These are phyloP conservation scores for Vanrija humicola DNA, from an alignment of 1,284 basidiomycete genomes.

Conservation along the genomic window DNA sequence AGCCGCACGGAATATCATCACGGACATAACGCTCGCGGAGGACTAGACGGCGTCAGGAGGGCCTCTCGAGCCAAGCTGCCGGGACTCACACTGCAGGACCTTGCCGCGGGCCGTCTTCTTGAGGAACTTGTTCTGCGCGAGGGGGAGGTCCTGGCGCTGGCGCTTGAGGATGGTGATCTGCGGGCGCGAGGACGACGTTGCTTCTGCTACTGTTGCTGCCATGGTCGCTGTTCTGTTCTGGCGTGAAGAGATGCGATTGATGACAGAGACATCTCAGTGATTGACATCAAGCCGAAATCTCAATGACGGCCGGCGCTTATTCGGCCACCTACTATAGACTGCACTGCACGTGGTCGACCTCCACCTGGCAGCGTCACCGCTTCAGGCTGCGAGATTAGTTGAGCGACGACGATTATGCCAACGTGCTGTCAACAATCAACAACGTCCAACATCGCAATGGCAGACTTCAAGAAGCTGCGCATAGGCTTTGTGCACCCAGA, in stretches of 20 bases:
- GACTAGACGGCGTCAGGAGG: constrained; percentile 53
- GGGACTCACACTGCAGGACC: constrained; percentile 73
- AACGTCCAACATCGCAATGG: not conserved
- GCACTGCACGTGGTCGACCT: not conserved
- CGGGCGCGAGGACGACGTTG: constrained; percentile 23
- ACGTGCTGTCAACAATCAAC: not conserved
- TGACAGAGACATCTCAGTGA: not conserved
- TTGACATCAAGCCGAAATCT: not conserved
- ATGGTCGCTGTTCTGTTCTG: constrained; percentile 1
- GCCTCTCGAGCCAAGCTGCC: not conserved
- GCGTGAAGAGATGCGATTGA: not conserved
- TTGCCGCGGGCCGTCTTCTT: constrained; percentile 93
- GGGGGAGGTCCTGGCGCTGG: constrained; percentile 63
- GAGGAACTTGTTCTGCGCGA: constrained; percentile 83
- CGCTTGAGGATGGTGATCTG: constrained; percentile 73
- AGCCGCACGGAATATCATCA: constrained; percentile 88
- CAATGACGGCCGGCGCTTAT: not conserved
- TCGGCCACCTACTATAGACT: not conserved
- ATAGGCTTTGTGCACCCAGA: constrained; percentile 93
- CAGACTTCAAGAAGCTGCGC: constrained; percentile 39
- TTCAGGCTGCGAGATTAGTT: too few species aligned
- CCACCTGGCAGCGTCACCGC: not conserved
- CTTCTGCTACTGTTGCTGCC: constrained; percentile 16
- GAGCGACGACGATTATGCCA: too few species aligned
- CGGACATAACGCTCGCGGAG: constrained; percentile 92